Conservation (phyloP, 164 flowering plant species). For the Kalanchoe fedtschenkoi region DNA sequence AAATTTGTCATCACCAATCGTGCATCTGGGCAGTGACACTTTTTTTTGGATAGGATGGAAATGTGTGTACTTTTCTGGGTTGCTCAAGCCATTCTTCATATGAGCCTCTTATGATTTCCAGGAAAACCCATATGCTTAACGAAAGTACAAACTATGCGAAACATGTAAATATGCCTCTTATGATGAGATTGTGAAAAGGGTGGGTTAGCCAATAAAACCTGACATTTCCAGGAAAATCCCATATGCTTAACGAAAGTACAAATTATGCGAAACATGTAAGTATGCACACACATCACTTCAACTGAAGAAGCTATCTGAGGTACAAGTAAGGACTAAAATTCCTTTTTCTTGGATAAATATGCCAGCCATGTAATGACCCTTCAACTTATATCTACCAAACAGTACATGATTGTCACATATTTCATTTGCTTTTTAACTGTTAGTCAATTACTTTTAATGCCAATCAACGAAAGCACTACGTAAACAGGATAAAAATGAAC, state of each 20-base stretch:
- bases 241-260: neutral
- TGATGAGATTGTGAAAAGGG: constrained; percentile 65
- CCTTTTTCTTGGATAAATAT: too few species aligned
- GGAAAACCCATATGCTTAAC: neutral
- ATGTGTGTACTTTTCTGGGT: constrained; percentile 65
- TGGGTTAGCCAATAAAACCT: constrained; percentile 55
- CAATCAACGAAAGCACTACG: too few species aligned
- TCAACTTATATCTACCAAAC: too few species aligned
- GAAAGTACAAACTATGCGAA: neutral
- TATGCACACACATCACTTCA: too few species aligned
- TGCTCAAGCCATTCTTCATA: constrained; percentile 81
- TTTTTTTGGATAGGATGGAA: constrained; percentile 74
- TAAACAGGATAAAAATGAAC: neutral
- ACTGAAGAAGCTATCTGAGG: too few species aligned
- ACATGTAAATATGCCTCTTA: constrained; percentile 14
- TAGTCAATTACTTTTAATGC: too few species aligned
- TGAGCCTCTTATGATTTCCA: constrained; percentile 38
- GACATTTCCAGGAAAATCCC: neutral
- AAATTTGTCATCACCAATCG: constrained; percentile 48
- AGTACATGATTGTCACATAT: too few species aligned
- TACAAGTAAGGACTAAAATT: neutral
- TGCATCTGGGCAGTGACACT: constrained; percentile 63
- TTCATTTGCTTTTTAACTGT: too few species aligned
- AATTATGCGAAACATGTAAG: neutral
- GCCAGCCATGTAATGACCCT: too few species aligned